Evolutionary conservation across 805 yeast species (phyloP).

Genomic region (Saccharomycopsis selenospora): DNA sequence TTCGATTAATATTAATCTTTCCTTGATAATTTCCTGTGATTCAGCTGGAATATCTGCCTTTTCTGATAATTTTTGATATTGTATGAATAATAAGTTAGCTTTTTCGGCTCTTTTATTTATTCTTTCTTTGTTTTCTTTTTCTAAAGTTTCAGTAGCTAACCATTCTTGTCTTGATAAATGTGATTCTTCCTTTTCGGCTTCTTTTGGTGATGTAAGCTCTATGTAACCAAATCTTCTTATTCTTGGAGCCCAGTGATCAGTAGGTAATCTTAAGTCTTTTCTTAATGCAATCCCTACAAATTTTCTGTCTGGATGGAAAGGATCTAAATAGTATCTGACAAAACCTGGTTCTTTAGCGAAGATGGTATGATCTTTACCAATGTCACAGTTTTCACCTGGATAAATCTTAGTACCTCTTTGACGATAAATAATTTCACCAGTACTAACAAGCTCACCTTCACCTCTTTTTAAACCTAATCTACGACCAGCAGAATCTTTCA

Average conservation of each 20-base stretch:
- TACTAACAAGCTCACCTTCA: conserved; percentile 64
- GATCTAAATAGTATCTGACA: conserved; percentile 86
- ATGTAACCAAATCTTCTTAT: conserved; percentile 75
- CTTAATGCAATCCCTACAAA: conserved; percentile 82
- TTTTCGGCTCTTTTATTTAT: conserved; percentile 32
- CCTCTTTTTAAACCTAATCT: conserved; percentile 85
- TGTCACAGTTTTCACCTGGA: conserved; percentile 87
- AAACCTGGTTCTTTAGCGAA: conserved; percentile 89
- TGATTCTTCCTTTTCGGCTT: conserved; percentile 51
- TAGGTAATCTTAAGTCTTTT: conserved; percentile 61
- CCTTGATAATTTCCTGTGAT: conserved; percentile 31
- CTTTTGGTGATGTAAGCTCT: conserved; percentile 41
- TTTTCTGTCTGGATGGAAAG: conserved; percentile 90
- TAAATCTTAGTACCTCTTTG: conserved; percentile 93
- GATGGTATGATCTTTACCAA: conserved; percentile 91
- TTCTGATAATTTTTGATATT: conserved; percentile 28
- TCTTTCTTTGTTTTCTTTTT: conserved; percentile 35
- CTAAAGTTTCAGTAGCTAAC: conserved; percentile 46
- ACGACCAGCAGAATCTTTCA: conserved; percentile 92
- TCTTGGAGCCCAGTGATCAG: conserved; percentile 86
- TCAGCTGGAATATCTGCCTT: conserved; percentile 27
- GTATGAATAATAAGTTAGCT: conserved; percentile 27
- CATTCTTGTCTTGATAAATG: conserved; percentile 63
- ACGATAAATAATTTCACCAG: conserved; percentile 84
- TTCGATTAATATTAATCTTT: conserved; percentile 48